Conservation (phyloP, 164 flowering plant genomes). For the Stephania cephalantha region DNA sequence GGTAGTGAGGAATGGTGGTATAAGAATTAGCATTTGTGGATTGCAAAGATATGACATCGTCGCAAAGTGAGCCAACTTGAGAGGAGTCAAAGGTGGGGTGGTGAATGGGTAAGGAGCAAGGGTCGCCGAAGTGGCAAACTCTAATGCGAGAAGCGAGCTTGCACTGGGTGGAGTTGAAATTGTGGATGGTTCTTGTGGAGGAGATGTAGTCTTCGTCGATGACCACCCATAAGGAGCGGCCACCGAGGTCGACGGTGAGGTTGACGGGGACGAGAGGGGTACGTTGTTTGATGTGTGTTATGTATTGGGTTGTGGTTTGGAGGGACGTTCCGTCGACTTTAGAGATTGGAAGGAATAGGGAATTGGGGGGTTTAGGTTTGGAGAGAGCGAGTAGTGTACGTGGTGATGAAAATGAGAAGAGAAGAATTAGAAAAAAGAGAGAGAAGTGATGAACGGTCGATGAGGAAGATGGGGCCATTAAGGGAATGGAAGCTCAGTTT, state of each 20-base stretch:
- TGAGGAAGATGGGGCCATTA: too few species aligned
- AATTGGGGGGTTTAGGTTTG: background rate
- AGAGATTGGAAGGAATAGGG: conserved; percentile 9
- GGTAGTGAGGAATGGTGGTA: conserved; percentile 13
- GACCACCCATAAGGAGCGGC: conserved; percentile 13
- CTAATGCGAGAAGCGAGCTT: conserved; percentile 4
- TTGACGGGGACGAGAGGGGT: conserved; percentile 5
- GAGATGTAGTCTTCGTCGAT: conserved; percentile 9
- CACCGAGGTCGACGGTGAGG: conserved; percentile 18
- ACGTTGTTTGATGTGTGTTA: conserved; percentile 10
- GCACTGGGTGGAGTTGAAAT: conserved; percentile 14
- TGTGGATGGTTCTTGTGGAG: conserved; percentile 6
- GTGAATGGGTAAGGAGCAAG: conserved; percentile 17
- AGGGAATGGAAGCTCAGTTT: too few species aligned
- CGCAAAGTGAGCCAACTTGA: conserved; percentile 18
- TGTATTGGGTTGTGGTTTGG: conserved; percentile 11
- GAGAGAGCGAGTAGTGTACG: conserved; percentile 1
- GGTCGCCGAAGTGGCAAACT: conserved; percentile 30
- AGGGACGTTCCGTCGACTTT: conserved; percentile 9
- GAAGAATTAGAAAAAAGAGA: background rate
- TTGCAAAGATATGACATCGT: conserved; percentile 21
- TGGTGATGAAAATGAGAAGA: background rate
- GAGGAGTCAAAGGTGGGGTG: background rate
- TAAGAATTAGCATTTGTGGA: conserved; percentile 27
- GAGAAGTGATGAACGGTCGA: background rate